Evolutionary conservation across 2,329 filamentous ascomycete species (phyloP), one percentile per base, ranked within the genome.

Genomic region (Epicoccum nigrum): DNA sequence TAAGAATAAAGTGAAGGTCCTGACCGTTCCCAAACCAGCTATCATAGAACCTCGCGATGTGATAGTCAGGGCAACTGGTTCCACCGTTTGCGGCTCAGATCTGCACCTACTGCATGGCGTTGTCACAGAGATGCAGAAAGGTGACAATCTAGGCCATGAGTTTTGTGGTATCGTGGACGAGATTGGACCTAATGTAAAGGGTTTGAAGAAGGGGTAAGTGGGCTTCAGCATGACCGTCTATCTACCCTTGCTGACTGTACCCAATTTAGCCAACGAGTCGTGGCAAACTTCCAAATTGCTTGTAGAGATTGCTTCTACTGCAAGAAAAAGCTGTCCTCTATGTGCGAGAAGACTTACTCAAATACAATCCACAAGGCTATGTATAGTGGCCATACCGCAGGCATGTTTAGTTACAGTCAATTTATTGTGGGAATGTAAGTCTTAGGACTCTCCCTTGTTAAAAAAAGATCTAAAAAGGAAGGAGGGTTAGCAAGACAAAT

Each of bases 71-170:
- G 70, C 77, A 51, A 68, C 68, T 6, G 73, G 70, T 20, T 63
- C 71, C 0, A 74, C 74, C 3, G 70, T 77, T 23, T 76, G 73
- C 45, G 74, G 72, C 1, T 35, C 16, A 19, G 55, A 60, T 30
- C 23, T 60, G 3, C 55, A 58, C 39, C 42, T 20, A 23, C 64
- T 63, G 38, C 62, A 48, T 19, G 45, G 66, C 77, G 96, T 96
- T 70, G 91, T 91, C n/a, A 91, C 91, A 59, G 95, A 20, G 9
- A n/a, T 43, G 95, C 90, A 86, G 95, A 59, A 91, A 95, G 41
- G 82, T 82, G 56, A 87, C 82, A 65, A 86, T 90, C 71, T 96
- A 15, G 92, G 92, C 58, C 92, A 96, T 78, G 92, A 96, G 77
- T 92, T 89, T 25, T 88, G 91, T 4, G 92, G 92, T 52, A 86